Base-by-base conservation (phyloP, 176 grass and related monocot species). In the Stipa capillata region DNA sequence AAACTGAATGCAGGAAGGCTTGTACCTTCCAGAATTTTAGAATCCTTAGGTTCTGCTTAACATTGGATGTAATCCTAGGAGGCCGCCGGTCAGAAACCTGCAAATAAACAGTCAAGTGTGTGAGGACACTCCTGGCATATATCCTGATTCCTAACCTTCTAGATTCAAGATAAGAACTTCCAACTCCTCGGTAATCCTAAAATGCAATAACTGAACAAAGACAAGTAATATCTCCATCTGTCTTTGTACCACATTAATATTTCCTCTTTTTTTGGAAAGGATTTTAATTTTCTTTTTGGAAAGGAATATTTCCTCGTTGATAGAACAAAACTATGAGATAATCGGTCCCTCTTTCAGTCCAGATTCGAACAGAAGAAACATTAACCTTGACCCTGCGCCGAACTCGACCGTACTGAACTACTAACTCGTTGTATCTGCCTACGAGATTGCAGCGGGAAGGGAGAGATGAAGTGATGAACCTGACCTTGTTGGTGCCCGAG, bases 1-100 rank as follows among this genome's bases (percentile, higher is more conserved):
- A 45, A 53, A 37, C 20, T 51, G 63, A 70, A 58, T 18, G 69
- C 49, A 53, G 20, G 37, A 82, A 40, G 33, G 29, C 15, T 13
- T 43, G n/a, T 88, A 94, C 92, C 96, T 84, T 97, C 85, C 88
- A 91, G 72, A 97, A 88, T 68, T 87, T 94, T 13, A 98, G 50
- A 21, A 98, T 21, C 69, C 65, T 89, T 28, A 98, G 74, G 65
- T 80, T 98, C 4, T 92, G 96, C 69, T 94, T 98, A 28, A 98
- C 96, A 79, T 98, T 98, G 49, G 96, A 94, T 39, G 92, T 98
- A 51, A 98, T 95, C 83, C 96, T 85, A 57, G 87, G 87, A 87
- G 90, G 87, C n/a, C 68, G 79, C 36, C 73, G 81, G 43, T 86
- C 76, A 62, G 82, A 68, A 68, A 79, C 82, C 96, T 98, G 74